A percentile compares a stretch with the other conserved stretches of the same genome.
Evolutionary conservation across 202 grass and related monocot genomes (phyloP).

Genomic region (Bolboschoenoplectus hybrid): DNA sequence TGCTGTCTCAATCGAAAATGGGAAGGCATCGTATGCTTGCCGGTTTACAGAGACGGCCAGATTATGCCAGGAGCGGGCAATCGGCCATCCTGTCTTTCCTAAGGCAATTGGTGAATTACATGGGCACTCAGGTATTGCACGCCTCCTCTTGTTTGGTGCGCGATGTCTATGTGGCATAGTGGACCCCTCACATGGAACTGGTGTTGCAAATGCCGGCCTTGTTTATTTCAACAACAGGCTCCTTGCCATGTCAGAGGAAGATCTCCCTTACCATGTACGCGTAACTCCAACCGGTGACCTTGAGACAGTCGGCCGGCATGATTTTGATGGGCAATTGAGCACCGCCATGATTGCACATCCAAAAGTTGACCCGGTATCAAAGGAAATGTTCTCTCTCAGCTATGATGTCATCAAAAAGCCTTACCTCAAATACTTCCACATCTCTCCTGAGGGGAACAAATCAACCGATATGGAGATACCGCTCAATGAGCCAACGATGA

Average conservation of each 20-base stretch:
- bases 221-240: conserved; percentile 74
- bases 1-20: conserved; percentile 57
- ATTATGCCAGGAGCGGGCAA: conserved; percentile 52
- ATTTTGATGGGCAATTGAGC: conserved; percentile 72
- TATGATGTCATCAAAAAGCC: conserved; percentile 76
- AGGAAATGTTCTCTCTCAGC: conserved; percentile 81
- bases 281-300: conserved; percentile 59
- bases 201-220: conserved; percentile 85
- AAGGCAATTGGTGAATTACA: conserved; percentile 95
- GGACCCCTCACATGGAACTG: conserved; percentile 57
- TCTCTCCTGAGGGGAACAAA: conserved; percentile 61
- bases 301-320: conserved; percentile 53
- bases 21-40: conserved; percentile 68
- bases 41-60: conserved; percentile 69
- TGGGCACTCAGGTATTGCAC: conserved; percentile 71
- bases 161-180: conserved; percentile 54
- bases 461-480: conserved; percentile 66
- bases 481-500: conserved; percentile 80
- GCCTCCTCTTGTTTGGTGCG: conserved; percentile 70
- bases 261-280: conserved; percentile 75
- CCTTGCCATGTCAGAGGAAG: conserved; percentile 94
- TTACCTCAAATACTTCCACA: conserved; percentile 77
- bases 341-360: conserved; percentile 87
- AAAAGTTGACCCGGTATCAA: conserved; percentile 60
- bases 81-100: conserved; percentile 55